phyloP scores from a whole-genome alignment of 1,139 yeast species.

The Yamadazyma atmosphaerica region DNA sequence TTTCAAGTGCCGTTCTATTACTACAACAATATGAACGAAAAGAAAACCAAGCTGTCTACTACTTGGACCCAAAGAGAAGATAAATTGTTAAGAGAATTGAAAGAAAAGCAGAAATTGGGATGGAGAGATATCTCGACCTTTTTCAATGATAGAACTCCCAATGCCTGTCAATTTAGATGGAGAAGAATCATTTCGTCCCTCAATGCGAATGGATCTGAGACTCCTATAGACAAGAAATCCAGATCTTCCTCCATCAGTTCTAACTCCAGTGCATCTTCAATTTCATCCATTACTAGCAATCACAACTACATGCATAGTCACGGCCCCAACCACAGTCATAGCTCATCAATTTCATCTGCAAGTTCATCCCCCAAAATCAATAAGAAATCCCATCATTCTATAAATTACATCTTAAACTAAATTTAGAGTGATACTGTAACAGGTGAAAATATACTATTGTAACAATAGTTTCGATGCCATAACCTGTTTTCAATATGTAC shows the following conservation, averaged over 20 bases:
- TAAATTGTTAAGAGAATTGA: conserved; percentile 35
- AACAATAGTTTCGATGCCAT: background rate
- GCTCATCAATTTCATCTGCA: conserved; percentile 10
- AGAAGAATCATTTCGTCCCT: conserved; percentile 33
- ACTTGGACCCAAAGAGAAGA: conserved; percentile 46
- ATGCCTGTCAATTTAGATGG: conserved; percentile 52
- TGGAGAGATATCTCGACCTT: conserved; percentile 48
- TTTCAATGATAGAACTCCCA: conserved; percentile 46
- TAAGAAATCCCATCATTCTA: conserved; percentile 31
- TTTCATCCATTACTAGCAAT: conserved; percentile 4
- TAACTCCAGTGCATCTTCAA: conserved; percentile 6
- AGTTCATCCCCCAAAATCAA: conserved; percentile 12
- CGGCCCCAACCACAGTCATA: background rate
- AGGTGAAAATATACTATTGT: background rate
- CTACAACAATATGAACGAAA: conserved; percentile 15
- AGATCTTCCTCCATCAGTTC: conserved; percentile 10
- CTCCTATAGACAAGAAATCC: conserved; percentile 2
- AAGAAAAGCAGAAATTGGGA: conserved; percentile 44
- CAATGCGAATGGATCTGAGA: conserved; percentile 19
- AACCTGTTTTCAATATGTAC: background rate
- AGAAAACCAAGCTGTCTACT: conserved; percentile 31
- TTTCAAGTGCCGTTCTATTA: conserved; percentile 15
- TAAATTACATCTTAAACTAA: conserved; percentile 24
- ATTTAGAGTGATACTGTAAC: background rate
- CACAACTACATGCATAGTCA: background rate